A percentile compares a stretch with the other conserved stretches of the same genome.
Conservation (phyloP, 2,329 filamentous ascomycete species). For the Cladosporium sp. region DNA sequence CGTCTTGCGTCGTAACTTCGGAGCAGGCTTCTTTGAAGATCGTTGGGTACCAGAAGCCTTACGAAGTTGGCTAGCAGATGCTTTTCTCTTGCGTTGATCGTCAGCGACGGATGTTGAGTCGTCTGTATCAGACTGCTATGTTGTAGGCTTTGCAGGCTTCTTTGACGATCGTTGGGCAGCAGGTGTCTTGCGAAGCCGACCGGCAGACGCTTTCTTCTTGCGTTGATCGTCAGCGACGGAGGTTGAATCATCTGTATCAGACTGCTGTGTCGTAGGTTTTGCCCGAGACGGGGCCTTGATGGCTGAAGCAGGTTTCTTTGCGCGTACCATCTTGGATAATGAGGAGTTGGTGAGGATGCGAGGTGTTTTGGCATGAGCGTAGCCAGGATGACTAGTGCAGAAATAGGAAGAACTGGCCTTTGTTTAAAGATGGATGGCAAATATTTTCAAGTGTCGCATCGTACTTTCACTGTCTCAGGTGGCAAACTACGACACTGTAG, state of each 20-base stretch:
- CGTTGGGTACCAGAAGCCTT: neutral
- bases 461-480: neutral
- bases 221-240: neutral
- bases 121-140: neutral
- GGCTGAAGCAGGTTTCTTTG: neutral
- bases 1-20: neutral
- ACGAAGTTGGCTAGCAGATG: neutral
- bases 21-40: neutral
- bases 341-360: neutral
- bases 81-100: neutral
- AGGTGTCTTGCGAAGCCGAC: no score
- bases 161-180: no score
- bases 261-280: neutral
- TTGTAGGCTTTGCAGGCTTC: neutral
- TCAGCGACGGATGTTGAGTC: neutral
- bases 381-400: neutral
- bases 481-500: neutral
- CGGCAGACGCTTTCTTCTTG: neutral
- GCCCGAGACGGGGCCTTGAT: neutral
- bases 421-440: neutral
- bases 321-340: neutral
- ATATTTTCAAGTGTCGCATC: neutral
- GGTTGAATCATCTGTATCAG: neutral
- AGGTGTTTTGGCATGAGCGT: neutral
- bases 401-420: neutral